Evolutionary conservation across 2,329 filamentous ascomycete genomes (phyloP), one percentile per base, ranked within the genome.

Genomic region (Fusarium poae): DNA sequence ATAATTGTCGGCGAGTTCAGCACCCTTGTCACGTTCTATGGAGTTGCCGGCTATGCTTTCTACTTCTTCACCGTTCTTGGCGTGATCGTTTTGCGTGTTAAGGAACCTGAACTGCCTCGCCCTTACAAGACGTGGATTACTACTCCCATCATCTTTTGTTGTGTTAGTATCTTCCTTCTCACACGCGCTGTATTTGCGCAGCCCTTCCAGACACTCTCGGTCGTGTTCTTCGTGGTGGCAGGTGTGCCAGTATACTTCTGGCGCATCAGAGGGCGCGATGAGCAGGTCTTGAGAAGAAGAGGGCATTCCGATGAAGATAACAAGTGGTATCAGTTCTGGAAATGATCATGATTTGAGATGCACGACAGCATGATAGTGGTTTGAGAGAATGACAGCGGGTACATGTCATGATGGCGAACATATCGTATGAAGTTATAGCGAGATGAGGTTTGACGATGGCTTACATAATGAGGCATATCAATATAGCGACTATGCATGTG

Each of bases 141-240:
- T 1, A 99, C 96, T 4, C 96, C 96, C 13, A 95, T 99, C 70
- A 95, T 97, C 58, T 99, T 99, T 78, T 99, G 96, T 85, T 99
- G 96, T 76, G 96, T 99, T 39, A 97, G 93, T 77, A 79, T 99
- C 69, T 99, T 99, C 77, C 80, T 99, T 69, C 86, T 99, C 42
- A 94, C 90, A 75, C 86, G 96, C 51, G 94, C 94, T 5, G 89
- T 98, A 16, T 96, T 99, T 76, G 92, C 94, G 32, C 91, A 97
- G 80, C 96, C 96, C 6, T 74, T 97, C 52, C 94, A 99, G 84
- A 97, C 95, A 0, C 77, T 97, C 25, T 88, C 95, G 23, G 96
- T 99, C 10, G 83, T 97, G 8, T 90, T 83, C 0, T 99, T 98
- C 75, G 92, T 97, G 62, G 83, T 91, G 6, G 90, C 89, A 0